Conservation (phyloP, 345 rosid species). For the Bruguiera gymnorhiza region DNA sequence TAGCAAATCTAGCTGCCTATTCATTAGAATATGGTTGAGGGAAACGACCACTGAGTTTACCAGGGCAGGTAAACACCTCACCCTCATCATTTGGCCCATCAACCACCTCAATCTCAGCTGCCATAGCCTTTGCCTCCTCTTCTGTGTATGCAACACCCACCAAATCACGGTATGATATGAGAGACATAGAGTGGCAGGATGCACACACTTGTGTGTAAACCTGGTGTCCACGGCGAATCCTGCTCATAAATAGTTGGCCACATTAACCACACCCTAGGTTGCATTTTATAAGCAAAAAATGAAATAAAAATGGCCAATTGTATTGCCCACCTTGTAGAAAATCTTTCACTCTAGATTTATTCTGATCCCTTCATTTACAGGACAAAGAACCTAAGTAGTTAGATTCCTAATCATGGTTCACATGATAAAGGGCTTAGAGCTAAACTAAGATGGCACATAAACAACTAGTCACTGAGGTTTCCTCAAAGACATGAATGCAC, state of each 20-base stretch:
- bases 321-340: no score
- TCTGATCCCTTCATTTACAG: no score
- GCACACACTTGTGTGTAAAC: conserved; percentile 98
- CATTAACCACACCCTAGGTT: background rate
- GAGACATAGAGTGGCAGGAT: conserved; percentile 98
- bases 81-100: conserved; percentile 99
- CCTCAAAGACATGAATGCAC: background rate
- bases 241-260: conserved; percentile 34
- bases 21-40: conserved; percentile 95
- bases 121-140: conserved; percentile 97
- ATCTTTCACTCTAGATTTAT: no score
- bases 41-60: conserved; percentile 91
- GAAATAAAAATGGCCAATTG: background rate
- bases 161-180: conserved; percentile 84
- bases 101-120: conserved; percentile 94
- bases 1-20: conserved; percentile 95
- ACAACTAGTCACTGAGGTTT: background rate
- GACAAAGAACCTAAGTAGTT: no score
- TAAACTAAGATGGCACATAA: background rate
- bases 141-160: conserved; percentile 99
- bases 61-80: conserved; percentile 95
- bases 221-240: conserved; percentile 98
- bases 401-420: background rate
- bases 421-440: background rate
- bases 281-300: background rate